Evolutionary conservation across 2,329 filamentous ascomycete species (phyloP).

Genomic region (Xylariomycetidae sp.): DNA sequence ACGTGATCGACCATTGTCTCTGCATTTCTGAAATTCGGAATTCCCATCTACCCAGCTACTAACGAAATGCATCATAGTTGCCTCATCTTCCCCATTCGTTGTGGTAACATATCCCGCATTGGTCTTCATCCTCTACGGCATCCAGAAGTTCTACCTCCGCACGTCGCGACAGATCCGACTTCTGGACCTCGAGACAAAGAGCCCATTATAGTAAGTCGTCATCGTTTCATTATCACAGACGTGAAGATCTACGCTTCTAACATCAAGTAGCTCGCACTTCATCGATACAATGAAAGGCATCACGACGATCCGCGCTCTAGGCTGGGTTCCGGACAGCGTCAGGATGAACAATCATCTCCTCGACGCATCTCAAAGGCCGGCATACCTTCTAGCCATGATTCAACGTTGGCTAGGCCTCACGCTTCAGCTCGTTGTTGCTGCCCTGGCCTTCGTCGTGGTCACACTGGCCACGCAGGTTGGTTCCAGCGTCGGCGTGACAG

Average conservation of each 20-base stretch:
- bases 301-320: constrained; percentile 40
- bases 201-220: constrained; percentile 7
- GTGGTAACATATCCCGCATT: constrained; percentile 2
- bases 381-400: constrained; percentile 28
- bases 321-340: constrained; percentile 32
- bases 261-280: constrained; percentile 31
- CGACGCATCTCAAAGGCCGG: constrained; percentile 26
- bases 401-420: constrained; percentile 35
- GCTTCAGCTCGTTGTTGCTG: constrained; percentile 41
- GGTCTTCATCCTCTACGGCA: neutral
- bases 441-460: constrained; percentile 34
- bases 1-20: too few species aligned
- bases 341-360: constrained; percentile 25
- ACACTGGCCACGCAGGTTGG: neutral
- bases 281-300: constrained; percentile 38
- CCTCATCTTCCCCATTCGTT: constrained; percentile 31
- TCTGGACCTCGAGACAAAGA: constrained; percentile 8
- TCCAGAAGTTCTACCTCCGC: constrained; percentile 7
- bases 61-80: too few species aligned
- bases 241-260: neutral
- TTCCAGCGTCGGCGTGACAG: constrained; percentile 31
- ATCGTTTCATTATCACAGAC: too few species aligned
- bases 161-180: constrained; percentile 8
- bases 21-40: too few species aligned
- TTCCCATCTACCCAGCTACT: too few species aligned